phyloP scores from a whole-genome alignment of 2,329 filamentous ascomycete species.

The Phialophora verrucosa region DNA sequence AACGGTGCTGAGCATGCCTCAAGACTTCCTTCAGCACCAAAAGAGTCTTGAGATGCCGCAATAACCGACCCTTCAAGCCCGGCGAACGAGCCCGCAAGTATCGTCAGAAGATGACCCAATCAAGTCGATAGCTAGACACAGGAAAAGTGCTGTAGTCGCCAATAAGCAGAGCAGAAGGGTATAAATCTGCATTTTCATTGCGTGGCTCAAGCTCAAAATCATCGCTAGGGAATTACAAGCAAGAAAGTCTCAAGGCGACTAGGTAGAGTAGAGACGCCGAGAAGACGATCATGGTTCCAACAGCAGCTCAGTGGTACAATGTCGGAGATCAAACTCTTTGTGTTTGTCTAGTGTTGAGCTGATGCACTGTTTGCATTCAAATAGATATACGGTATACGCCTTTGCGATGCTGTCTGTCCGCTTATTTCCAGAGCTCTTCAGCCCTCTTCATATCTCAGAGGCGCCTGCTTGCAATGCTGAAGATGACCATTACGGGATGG shows the following conservation, averaged over 20 bases:
- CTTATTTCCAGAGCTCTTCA: no score
- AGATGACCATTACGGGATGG: no score
- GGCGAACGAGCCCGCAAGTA: background rate
- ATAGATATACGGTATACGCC: no score
- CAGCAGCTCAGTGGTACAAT: background rate
- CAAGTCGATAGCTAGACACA: background rate
- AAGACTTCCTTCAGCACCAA: background rate
- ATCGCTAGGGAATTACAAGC: background rate
- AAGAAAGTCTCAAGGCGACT: background rate
- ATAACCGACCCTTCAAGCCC: background rate
- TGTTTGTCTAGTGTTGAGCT: no score
- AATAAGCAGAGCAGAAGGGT: background rate
- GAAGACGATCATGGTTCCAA: background rate
- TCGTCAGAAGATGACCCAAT: background rate
- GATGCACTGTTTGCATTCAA: no score
- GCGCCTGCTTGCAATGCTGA: no score
- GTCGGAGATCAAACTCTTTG: background rate
- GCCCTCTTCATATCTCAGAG: no score
- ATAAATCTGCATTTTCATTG: background rate
- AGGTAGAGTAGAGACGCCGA: background rate
- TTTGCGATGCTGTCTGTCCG: no score
- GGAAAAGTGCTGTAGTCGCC: background rate
- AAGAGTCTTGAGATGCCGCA: background rate
- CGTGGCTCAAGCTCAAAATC: background rate
- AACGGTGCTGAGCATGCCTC: background rate